Evolutionary conservation across 148 eudicot species (phyloP), one percentile per base, ranked within the genome.

Genomic region (Heliamphora exappendiculata): DNA sequence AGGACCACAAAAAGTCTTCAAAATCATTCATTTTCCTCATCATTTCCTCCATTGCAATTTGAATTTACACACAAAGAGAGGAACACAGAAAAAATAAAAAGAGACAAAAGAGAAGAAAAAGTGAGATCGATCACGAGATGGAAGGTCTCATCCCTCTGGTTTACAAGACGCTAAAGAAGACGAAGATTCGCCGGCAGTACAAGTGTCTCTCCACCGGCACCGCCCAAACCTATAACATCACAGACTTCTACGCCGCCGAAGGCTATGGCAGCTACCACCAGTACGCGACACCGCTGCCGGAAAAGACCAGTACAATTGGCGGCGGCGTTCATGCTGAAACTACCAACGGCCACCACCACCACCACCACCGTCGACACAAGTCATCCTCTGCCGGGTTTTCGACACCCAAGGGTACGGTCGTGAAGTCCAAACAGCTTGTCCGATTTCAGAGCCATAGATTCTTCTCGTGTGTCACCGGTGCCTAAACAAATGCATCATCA

Each of bases 391-490:
- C 72, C 5, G 39, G 42, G 41, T 44, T 33, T 62, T 58, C 62
- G 12, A 11, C 45, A 6, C 76, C 37, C 19, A 51, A 45, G 53
- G 34, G 28, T 12, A 20, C 4, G 57, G 67, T 4, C 20, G 45
- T 36, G 45, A 77, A 72, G 75, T 39, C 76, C 31, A 81, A 71
- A 70, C 67, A 82, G 73, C 72, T 87, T 53, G 81, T 80, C 54
- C 70, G 89, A 39, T 82, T 83, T 76, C 70, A 83, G 28, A 87
- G 88, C 78, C 90, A 83, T 55, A 83, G 83, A 37, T 74, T 85
- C 78, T 85, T 87, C 66, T 83, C 88, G 7, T 87, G 90, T 78
- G 74, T 85, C 34, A 81, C 84, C 8, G 87, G 84, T 67, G 83
- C 79, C 58, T 83, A 45, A 80, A 28, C 17, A 67, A 5, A 1